Evolutionary conservation across 805 yeast species (phyloP).

Genomic region (Metschnikowia matae): DNA sequence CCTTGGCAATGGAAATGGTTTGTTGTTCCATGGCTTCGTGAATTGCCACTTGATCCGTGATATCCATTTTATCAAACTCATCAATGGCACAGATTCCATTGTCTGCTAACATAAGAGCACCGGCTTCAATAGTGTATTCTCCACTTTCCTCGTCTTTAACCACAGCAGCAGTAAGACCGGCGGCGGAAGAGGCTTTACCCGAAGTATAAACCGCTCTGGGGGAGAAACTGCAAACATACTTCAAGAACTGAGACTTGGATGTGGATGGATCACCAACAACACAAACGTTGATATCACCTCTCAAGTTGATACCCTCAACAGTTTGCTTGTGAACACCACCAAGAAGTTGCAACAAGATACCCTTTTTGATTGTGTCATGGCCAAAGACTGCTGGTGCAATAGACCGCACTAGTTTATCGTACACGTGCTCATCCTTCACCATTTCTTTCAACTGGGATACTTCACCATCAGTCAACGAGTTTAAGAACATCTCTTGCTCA

Average conservation of each 20-base stretch:
- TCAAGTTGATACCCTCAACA: constrained; percentile 85
- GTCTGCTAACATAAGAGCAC: constrained; percentile 97
- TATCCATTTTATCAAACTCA: constrained; percentile 97
- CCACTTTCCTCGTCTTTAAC: constrained; percentile 97
- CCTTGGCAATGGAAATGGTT: constrained; percentile 96
- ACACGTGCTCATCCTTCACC: constrained; percentile 86
- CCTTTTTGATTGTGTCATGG: constrained; percentile 91
- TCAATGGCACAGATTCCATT: constrained; percentile 98
- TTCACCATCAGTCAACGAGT: constrained; percentile 74
- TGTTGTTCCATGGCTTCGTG: constrained; percentile 99
- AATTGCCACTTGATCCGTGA: constrained; percentile 93
- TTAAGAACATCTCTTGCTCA: constrained; percentile 78
- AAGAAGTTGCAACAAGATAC: constrained; percentile 77
- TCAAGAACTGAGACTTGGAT: constrained; percentile 91
- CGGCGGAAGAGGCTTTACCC: constrained; percentile 97
- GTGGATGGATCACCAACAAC: constrained; percentile 98
- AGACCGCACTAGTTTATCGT: constrained; percentile 78
- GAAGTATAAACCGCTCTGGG: constrained; percentile 96
- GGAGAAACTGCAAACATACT: constrained; percentile 85
- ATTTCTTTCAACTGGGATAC: constrained; percentile 79
- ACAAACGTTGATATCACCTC: constrained; percentile 97
- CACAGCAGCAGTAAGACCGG: constrained; percentile 97
- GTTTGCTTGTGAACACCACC: constrained; percentile 96
- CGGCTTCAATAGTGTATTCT: constrained; percentile 96
- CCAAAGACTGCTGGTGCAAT: constrained; percentile 97